phyloP scores from a whole-genome alignment of 202 grass and related monocot genomes.

The Zizania palustris region DNA sequence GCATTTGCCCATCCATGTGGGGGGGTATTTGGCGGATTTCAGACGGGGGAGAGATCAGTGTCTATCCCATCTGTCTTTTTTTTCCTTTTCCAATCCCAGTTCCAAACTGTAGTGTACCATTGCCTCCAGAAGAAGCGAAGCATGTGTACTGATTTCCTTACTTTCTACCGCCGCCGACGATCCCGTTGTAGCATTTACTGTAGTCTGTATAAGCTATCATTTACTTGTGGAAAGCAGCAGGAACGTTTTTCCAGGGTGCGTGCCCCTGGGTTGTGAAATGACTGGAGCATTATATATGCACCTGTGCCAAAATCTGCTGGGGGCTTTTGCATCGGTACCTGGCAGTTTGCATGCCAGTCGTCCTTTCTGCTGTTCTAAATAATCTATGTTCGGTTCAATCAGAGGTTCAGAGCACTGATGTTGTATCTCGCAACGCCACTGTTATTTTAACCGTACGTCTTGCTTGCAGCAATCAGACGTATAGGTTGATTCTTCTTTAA shows the following conservation, averaged over 20 bases:
- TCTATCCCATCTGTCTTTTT: conserved; percentile 23
- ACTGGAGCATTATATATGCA: no score
- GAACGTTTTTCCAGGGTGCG: not conserved
- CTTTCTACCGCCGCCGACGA: not conserved
- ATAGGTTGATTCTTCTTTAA: not conserved
- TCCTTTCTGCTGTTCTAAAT: not conserved
- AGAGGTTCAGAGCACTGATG: not conserved
- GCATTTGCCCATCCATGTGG: not conserved
- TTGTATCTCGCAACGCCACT: no score
- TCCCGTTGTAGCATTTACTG: conserved; percentile 37
- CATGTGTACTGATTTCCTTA: conserved; percentile 17
- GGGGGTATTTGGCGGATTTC: conserved; percentile 20
- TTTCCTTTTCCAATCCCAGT: not conserved
- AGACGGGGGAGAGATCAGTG: conserved; percentile 20
- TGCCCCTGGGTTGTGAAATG: not conserved
- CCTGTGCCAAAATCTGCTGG: not conserved
- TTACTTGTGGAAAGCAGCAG: conserved; percentile 50
- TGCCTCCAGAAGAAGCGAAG: conserved; percentile 30
- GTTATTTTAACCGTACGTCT: no score
- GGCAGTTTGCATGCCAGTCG: not conserved
- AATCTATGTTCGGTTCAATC: not conserved
- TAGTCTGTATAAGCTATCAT: conserved; percentile 44
- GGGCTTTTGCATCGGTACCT: not conserved
- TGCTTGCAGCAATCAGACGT: no score
- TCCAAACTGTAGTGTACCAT: conserved; percentile 35